Evolutionary conservation across 352 stramenopile species (phyloP).

Genomic region (Pythium chondricola): DNA sequence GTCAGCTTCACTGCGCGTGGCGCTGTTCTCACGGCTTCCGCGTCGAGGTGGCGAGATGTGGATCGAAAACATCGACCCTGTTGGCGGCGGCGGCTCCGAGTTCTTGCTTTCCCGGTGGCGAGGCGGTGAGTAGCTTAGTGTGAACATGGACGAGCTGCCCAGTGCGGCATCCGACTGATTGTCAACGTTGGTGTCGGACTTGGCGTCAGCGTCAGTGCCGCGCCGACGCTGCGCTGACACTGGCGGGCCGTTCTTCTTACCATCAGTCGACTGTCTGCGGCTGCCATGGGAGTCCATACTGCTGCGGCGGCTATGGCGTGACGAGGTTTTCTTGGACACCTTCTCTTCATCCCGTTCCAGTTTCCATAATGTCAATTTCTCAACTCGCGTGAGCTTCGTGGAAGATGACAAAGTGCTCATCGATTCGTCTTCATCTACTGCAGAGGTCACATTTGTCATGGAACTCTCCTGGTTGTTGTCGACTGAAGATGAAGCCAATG

Average conservation of each 20-base stretch:
- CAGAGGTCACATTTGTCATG: conserved; percentile 8
- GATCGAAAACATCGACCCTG: conserved; percentile 14
- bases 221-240: no score
- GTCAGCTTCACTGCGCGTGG: no score
- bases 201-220: no score
- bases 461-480: conserved; percentile 8
- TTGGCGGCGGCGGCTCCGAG: not conserved
- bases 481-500: conserved; percentile 10
- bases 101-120: conserved; percentile 6
- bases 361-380: conserved; percentile 15
- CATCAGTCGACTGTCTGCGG: no score
- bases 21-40: no score
- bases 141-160: no score
- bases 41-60: conserved; percentile 17
- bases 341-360: conserved; percentile 9
- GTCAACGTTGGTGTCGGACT: no score
- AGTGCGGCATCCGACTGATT: no score
- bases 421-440: conserved; percentile 11
- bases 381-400: conserved; percentile 14
- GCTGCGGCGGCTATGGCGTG: not conserved
- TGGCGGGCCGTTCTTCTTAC: no score
- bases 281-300: not conserved
- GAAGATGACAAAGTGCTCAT: no score
- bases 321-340: not conserved
- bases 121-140: no score